Evolutionary conservation across 805 yeast species (phyloP), one percentile per base, ranked within the genome.

Genomic region (Monosporozyma unispora): DNA sequence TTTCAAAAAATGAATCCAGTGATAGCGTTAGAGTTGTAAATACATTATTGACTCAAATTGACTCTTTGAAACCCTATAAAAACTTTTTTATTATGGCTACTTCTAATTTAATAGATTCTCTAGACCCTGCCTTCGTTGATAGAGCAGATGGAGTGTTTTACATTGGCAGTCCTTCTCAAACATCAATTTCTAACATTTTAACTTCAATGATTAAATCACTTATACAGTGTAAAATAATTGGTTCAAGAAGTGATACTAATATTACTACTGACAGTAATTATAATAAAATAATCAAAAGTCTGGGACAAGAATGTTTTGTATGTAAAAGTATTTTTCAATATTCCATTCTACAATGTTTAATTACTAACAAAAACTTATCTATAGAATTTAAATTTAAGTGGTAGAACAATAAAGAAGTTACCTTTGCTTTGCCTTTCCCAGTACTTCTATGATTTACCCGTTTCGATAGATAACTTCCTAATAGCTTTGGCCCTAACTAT

Each of bases 121-220:
- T 74, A 25, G 78, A 74, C 58, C 58, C 66, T 1, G 78, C 78
- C 1, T 74, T 74, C 50, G 38, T 71, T 5, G 78, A 74, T 58
- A 59, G 78, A 41, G 70, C 70, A 4, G 77, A 72, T 50, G 64
- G 63, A 4, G 54, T 62, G 1, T 71, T 70, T 48, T 55, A 53
- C 39, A 60, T 73, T 4, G 64, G 67, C 2, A 62, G 54, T 33
- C 77, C 77, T 9, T 57, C 64, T n/a, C 45, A 49, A 18, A 44
- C 48, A 8, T 69, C 68, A 0, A 63, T 67, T 3, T 55, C 52
- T 23, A 52, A 55, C 33, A 71, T 72, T 14, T 45, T 73, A 16
- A 47, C 54, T 3, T 54, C 63, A 1, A 58, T 65, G 11, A 53
- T 71, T 10, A 53, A 56, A 21, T 61, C 61, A 19, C 55, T 69